These are phyloP conservation scores for Hibiscus tridactylites DNA, from an alignment of 345 rosid species.

Conservation along the genomic window DNA sequence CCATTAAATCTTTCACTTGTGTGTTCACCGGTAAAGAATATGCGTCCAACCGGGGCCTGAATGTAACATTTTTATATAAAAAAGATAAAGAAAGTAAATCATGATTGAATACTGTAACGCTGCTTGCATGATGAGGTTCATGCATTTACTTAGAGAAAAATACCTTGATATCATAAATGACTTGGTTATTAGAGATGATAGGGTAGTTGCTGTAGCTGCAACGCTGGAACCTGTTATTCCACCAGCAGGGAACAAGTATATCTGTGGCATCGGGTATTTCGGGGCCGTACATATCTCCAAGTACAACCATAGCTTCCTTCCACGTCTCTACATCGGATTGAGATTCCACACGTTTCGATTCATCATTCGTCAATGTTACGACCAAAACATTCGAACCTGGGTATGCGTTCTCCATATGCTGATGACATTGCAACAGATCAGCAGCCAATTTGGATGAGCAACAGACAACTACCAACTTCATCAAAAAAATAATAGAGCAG, in stretches of 20 bases:
- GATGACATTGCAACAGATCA: constrained; percentile 38
- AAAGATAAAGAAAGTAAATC: no score
- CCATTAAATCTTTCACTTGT: constrained; percentile 89
- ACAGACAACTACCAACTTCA: background rate
- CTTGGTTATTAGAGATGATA: constrained; percentile 52
- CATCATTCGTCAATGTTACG: constrained; percentile 89
- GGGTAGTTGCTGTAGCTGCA: constrained; percentile 99
- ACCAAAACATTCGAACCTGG: constrained; percentile 90
- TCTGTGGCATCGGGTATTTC: constrained; percentile 64
- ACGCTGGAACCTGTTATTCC: constrained; percentile 93
- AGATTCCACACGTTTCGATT: constrained; percentile 89
- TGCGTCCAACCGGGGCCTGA: constrained; percentile 78
- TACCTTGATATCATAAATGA: constrained; percentile 58
- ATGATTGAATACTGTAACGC: no score
- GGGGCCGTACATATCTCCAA: constrained; percentile 89
- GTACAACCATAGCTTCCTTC: constrained; percentile 82
- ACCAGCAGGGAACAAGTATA: constrained; percentile 93
- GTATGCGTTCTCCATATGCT: constrained; percentile 99
- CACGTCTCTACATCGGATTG: constrained; percentile 72
- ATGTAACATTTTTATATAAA: background rate
- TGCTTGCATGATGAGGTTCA: no score
- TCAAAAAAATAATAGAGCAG: background rate
- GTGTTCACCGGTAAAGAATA: constrained; percentile 93
- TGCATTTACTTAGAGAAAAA: background rate
- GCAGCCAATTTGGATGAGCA: constrained; percentile 17